Conservation (phyloP, 768 basidiomycete species). For the Hygrocybe punicea region DNA sequence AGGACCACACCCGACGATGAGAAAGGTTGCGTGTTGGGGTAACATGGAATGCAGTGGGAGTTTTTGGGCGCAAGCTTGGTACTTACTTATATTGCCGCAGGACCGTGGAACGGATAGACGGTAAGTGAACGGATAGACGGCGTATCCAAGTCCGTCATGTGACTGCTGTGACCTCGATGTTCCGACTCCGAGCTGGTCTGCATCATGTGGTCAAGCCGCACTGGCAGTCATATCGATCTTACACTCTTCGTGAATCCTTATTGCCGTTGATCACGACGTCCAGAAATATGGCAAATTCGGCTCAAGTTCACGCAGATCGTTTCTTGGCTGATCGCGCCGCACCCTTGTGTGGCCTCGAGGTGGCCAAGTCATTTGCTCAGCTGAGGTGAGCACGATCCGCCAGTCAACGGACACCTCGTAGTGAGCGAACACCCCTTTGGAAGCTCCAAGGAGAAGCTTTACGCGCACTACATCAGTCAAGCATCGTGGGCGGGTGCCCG, state of each 20-base stretch:
- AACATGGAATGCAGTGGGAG: constrained; percentile 10
- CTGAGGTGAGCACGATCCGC: constrained; percentile 45
- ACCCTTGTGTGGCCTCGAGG: constrained; percentile 72
- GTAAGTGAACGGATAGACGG: too few species aligned
- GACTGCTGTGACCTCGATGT: not conserved
- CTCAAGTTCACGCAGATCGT: constrained; percentile 46
- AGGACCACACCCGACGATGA: constrained; percentile 53
- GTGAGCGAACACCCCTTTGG: constrained; percentile 5
- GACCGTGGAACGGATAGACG: too few species aligned
- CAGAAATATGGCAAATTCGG: constrained; percentile 15
- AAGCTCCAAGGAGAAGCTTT: constrained; percentile 73
- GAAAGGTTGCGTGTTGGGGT: constrained; percentile 35
- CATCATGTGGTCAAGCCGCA: not conserved
- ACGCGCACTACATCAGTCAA: constrained; percentile 65
- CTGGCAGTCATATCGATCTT: not conserved
- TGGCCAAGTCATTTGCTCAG: constrained; percentile 64
- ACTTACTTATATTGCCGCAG: not conserved
- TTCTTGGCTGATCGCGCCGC: constrained; percentile 73
- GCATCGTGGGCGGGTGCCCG: constrained; percentile 84
- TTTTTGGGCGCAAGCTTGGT: not conserved
- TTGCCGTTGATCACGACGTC: not conserved
- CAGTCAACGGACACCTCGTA: constrained; percentile 7
- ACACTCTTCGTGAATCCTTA: not conserved
- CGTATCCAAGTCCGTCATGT: too few species aligned
- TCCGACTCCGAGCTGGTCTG: not conserved